These are phyloP conservation scores for Setomelanomma holmii DNA, from an alignment of 2,329 filamentous ascomycete genomes.

Conservation along the genomic window DNA sequence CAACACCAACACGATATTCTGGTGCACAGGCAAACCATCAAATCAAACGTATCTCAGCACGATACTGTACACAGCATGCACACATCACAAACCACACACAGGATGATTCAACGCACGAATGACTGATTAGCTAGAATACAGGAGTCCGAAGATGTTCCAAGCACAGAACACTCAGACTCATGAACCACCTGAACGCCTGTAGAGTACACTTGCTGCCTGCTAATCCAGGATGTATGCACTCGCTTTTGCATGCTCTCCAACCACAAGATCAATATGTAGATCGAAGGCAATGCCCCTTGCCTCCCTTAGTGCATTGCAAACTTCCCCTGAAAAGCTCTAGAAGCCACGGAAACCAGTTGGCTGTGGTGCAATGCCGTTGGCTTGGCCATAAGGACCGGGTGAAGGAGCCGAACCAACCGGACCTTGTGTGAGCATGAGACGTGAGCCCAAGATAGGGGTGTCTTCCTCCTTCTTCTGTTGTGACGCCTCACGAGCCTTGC, in stretches of 20 bases:
- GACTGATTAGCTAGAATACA: conserved; percentile 40
- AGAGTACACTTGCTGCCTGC: conserved; percentile 33
- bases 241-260: conserved; percentile 33
- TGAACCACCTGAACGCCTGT: conserved; percentile 37
- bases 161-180: conserved; percentile 23
- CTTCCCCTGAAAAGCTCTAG: conserved; percentile 22
- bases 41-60: too few species aligned
- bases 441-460: conserved; percentile 88
- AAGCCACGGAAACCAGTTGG: conserved; percentile 67
- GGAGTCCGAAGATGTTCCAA: conserved; percentile 19
- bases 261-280: conserved; percentile 35
- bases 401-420: conserved; percentile 66
- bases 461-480: conserved; percentile 92
- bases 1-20: too few species aligned
- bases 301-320: conserved; percentile 3
- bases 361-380: conserved; percentile 90
- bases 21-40: too few species aligned
- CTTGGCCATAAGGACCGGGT: conserved; percentile 75
- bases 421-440: conserved; percentile 95
- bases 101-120: conserved; percentile 1
- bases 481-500: conserved; percentile 73
- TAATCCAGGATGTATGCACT: conserved; percentile 22
- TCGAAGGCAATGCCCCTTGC: conserved; percentile 14
- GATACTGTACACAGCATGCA: neutral
- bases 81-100: neutral